Conservation (phyloP, 176 grass and related monocot species). For the Musa beccarii region DNA sequence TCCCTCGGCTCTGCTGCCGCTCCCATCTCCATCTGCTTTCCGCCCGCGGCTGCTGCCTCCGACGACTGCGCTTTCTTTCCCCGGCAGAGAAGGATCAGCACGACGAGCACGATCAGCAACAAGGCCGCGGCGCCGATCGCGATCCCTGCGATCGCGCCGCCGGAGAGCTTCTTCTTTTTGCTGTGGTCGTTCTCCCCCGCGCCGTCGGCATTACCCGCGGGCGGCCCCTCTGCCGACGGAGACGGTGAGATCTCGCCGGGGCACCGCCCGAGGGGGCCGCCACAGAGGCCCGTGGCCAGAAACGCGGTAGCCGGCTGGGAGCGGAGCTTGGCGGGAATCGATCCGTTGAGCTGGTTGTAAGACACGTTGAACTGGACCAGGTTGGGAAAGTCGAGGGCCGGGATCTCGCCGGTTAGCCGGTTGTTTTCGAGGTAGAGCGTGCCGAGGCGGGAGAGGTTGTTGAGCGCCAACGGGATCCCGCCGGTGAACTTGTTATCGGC, state of each 20-base stretch:
- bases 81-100: constrained; percentile 62
- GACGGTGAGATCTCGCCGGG: constrained; percentile 47
- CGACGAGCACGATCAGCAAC: constrained; percentile 43
- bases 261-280: constrained; percentile 64
- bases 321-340: constrained; percentile 74
- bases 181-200: constrained; percentile 1
- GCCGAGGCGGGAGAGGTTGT: constrained; percentile 62
- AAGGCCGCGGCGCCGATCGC: constrained; percentile 60
- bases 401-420: constrained; percentile 65
- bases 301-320: constrained; percentile 63
- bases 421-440: constrained; percentile 76
- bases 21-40: constrained; percentile 33
- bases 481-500: constrained; percentile 66
- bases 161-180: constrained; percentile 62
- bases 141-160: constrained; percentile 91
- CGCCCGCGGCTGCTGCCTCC: constrained; percentile 16
- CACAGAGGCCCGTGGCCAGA: constrained; percentile 63
- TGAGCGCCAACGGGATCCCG: constrained; percentile 54
- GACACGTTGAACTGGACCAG: constrained; percentile 95
- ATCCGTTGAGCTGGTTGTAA: constrained; percentile 77
- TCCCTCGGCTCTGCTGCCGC: constrained; percentile 30
- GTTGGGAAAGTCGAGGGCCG: constrained; percentile 51
- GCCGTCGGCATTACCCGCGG: constrained; percentile 6
- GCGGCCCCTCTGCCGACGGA: constrained; percentile 28
- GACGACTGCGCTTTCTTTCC: constrained; percentile 12